A percentile compares a stretch with the other conserved stretches of the same genome.
Evolutionary conservation across 176 grass and related monocot genomes (phyloP).

Genomic region (Eleusine indica): DNA sequence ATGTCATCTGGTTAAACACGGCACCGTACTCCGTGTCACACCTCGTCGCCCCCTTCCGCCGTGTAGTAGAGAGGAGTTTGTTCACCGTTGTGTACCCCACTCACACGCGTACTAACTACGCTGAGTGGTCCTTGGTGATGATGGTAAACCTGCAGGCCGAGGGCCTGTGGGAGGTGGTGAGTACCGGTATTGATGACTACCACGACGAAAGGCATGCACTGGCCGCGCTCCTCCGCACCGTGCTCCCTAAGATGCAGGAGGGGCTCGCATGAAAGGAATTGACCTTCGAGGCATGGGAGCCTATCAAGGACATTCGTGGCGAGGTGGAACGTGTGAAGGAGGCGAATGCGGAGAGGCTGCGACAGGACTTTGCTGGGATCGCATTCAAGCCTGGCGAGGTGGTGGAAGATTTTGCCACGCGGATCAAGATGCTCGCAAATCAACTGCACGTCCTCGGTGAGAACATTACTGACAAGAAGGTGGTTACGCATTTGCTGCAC

Average conservation of each 20-base stretch:
- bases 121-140: background rate
- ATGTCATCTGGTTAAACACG: too few relatives aligned
- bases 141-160: background rate
- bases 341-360: background rate
- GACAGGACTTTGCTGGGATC: background rate
- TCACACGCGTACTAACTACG: background rate
- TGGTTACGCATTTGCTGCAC: background rate
- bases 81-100: background rate
- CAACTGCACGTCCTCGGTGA: background rate
- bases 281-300: background rate
- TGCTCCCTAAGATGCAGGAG: background rate
- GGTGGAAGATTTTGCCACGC: background rate
- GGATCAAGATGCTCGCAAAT: background rate
- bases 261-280: background rate
- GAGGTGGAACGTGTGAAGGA: background rate
- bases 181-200: background rate
- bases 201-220: background rate
- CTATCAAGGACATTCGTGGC: background rate
- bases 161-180: background rate
- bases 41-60: background rate
- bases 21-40: too few relatives aligned
- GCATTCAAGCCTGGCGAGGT: background rate
- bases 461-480: background rate
- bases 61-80: background rate
- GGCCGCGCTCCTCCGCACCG: background rate